Percentiles rank a stretch among this genome's conserved stretches.
phyloP scores from a whole-genome alignment of 176 grass and related monocot genomes.

The Avena atlantica region DNA sequence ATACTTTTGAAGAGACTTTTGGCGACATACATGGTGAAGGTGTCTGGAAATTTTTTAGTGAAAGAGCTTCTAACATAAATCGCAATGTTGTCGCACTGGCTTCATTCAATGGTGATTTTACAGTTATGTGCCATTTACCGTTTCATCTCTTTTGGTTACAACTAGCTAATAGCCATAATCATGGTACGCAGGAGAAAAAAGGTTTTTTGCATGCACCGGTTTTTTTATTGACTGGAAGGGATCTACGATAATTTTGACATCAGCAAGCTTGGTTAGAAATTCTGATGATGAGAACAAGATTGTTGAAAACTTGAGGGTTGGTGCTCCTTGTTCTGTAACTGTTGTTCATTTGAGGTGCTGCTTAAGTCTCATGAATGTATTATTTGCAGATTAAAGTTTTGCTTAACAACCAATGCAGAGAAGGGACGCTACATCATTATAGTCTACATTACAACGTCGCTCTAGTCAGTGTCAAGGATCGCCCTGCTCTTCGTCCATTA shows the following conservation, averaged over 20 bases:
- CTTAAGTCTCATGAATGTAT: background rate
- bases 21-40: background rate
- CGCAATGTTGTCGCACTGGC: conserved; percentile 1
- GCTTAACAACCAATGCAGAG: background rate
- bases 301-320: background rate
- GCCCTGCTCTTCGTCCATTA: background rate
- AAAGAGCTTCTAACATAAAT: background rate
- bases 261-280: conserved; percentile 25
- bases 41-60: background rate
- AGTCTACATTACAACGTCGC: conserved; percentile 12
- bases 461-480: conserved; percentile 28
- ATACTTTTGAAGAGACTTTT: conserved; percentile 30
- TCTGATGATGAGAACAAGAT: background rate
- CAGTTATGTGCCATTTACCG: background rate
- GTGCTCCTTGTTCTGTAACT: background rate
- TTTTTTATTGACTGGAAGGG: background rate
- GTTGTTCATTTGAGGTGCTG: too few species aligned
- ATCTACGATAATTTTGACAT: background rate
- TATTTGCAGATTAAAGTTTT: conserved; percentile 29
- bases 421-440: background rate
- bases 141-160: background rate
- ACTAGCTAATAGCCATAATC: background rate
- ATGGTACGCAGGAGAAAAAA: background rate
- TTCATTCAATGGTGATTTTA: conserved; percentile 28
- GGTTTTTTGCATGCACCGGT: background rate